These are phyloP conservation scores for Cyphellophora europaea DNA, from an alignment of 2,329 filamentous ascomycete species.

Conservation along the genomic window DNA sequence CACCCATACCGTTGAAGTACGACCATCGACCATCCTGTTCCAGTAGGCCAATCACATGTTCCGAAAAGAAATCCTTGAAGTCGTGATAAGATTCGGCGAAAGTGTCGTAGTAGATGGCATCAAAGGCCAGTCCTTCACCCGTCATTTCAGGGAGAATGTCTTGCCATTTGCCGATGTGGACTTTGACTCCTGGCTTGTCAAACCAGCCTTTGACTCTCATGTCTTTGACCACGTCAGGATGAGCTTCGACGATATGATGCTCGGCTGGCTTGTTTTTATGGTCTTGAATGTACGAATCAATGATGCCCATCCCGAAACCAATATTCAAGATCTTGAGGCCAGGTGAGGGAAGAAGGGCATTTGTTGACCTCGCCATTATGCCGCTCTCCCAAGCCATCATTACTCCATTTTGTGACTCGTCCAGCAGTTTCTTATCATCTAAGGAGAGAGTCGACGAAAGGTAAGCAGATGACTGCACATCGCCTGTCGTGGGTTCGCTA, in stretches of 20 bases:
- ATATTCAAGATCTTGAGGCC: conserved; percentile 72
- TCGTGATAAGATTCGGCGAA: conserved; percentile 90
- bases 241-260: conserved; percentile 82
- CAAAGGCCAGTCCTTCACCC: conserved; percentile 60
- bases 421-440: conserved; percentile 58
- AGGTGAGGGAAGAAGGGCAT: conserved; percentile 50
- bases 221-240: conserved; percentile 64
- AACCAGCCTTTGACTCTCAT: conserved; percentile 60
- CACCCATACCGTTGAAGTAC: conserved; percentile 70
- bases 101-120: conserved; percentile 94
- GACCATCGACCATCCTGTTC: conserved; percentile 52
- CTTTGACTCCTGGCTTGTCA: conserved; percentile 47
- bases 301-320: conserved; percentile 85
- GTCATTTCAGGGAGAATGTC: conserved; percentile 63
- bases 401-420: conserved; percentile 68
- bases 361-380: conserved; percentile 73
- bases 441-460: conserved; percentile 59
- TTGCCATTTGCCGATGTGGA: conserved; percentile 72
- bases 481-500: neutral
- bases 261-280: conserved; percentile 50
- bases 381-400: conserved; percentile 92
- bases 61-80: conserved; percentile 77
- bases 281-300: conserved; percentile 63
- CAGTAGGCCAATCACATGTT: conserved; percentile 72
- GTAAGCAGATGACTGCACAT: conserved; percentile 33